Base-by-base conservation (phyloP, 495 filamentous ascomycete species). In the Trichoderma orchidacearum region DNA sequence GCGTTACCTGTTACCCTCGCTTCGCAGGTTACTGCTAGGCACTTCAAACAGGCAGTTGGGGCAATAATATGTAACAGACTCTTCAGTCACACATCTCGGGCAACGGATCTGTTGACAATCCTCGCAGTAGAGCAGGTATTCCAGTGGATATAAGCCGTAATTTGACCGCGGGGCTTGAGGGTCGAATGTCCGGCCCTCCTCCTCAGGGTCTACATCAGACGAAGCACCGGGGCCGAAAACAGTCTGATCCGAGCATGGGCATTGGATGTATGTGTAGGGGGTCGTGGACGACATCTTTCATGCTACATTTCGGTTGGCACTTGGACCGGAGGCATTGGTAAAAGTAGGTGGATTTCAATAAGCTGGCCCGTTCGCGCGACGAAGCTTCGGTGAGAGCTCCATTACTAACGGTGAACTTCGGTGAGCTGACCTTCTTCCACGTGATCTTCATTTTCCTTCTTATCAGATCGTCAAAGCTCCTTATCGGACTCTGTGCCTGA, bases 31-130 rank as follows among this genome's bases (percentile, higher is more conserved):
- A 63, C 85, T 90, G 65, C 85, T 92, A 9, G 91, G 89, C 31
- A 93, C 90, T 70, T 98, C 93, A 63, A 97, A 96, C 56, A 97
- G 69, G 69, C 93, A 98, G 66, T 79, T 90, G n/a, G 93, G 93
- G 66, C 93, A 98, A 64, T 86, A 98, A 78, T 86, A 96, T 58
- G 85, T 89, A 51, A 94, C 83, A 38, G 95, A 87, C 70, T 98
- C 93, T 64, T 98, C 93, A 23, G 84, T 76, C 18, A 90, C 88
- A 65, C 93, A 98, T 67, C 90, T 78, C 6, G 90, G 88, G 64
- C 93, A 98, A 60, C 91, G 85, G 55, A 98, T 92, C 70, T 95
- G 84, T 60, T 93, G 89, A 67, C 93, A 98, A 66, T 96, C 94
- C 64, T 95, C 90, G 71, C 93, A 98, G 70, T 90, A 97, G 11